phyloP scores from a whole-genome alignment of 2,329 filamentous ascomycete species.

The Stagonosporopsis rhizophila region DNA sequence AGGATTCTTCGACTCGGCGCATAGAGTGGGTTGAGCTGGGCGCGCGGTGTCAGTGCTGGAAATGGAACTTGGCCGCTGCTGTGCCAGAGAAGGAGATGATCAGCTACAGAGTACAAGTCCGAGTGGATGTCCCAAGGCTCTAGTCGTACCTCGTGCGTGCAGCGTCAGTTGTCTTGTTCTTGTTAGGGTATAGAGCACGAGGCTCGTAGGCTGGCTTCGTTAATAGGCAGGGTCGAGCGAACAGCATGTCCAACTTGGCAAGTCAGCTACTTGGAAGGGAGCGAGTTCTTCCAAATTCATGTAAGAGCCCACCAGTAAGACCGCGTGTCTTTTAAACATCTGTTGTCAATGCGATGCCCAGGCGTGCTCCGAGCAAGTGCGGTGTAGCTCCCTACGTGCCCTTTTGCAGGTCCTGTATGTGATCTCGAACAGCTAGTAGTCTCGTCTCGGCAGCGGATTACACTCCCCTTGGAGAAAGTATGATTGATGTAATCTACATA shows the following conservation, averaged over 20 bases:
- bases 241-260: not conserved
- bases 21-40: not conserved
- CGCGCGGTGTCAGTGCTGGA: not conserved
- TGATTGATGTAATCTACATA: conserved; percentile 14
- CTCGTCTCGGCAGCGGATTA: not conserved
- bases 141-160: not conserved
- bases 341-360: not conserved
- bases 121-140: no score
- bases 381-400: not conserved
- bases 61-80: not conserved
- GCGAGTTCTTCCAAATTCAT: not conserved
- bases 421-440: not conserved
- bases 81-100: not conserved
- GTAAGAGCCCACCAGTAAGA: not conserved
- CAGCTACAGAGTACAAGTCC: not conserved
- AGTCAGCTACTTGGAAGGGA: not conserved
- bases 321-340: not conserved
- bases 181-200: not conserved
- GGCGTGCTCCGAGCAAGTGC: not conserved
- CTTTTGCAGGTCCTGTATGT: not conserved
- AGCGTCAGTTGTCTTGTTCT: not conserved
- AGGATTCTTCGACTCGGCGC: not conserved
- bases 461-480: not conserved
- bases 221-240: not conserved
- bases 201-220: not conserved